Evolutionary conservation across 768 basidiomycete species (phyloP).

Genomic region (Cystoderma amianthinum): DNA sequence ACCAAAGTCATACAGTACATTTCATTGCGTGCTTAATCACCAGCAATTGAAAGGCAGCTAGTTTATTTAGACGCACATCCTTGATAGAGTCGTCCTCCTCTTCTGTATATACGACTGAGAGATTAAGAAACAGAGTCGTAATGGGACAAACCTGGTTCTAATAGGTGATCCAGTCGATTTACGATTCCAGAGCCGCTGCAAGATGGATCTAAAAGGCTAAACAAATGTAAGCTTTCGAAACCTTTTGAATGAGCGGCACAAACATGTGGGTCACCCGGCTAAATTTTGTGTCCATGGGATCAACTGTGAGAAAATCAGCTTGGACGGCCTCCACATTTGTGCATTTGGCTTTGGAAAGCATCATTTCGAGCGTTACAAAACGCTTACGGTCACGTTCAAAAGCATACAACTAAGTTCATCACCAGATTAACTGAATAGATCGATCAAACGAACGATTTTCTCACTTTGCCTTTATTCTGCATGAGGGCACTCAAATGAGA

Average conservation of each 20-base stretch:
- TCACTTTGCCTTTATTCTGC: conserved; percentile 73
- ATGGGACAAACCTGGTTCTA: conserved; percentile 54
- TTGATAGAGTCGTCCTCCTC: conserved; percentile 49
- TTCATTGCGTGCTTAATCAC: conserved; percentile 96
- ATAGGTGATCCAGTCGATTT: conserved; percentile 80
- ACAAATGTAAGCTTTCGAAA: conserved; percentile 1
- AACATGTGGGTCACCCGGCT: conserved; percentile 75
- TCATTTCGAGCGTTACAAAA: conserved; percentile 75
- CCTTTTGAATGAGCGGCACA: not conserved
- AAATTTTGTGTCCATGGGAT: conserved; percentile 61
- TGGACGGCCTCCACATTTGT: conserved; percentile 71
- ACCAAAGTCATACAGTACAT: conserved; percentile 39
- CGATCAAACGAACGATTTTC: conserved; percentile 4
- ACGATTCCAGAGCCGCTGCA: conserved; percentile 95
- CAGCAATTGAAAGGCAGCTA: conserved; percentile 82
- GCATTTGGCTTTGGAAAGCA: conserved; percentile 83
- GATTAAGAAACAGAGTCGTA: conserved; percentile 2
- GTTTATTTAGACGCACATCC: conserved; percentile 70
- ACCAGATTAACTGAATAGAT: not conserved
- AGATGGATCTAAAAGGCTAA: conserved; percentile 88
- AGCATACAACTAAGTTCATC: conserved; percentile 57
- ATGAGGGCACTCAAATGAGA: conserved; percentile 89
- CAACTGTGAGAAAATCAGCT: conserved; percentile 77
- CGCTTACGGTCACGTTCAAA: conserved; percentile 85
- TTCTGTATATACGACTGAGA: conserved; percentile 25